phyloP scores from a whole-genome alignment of 306 rosid species.

The Acmispon strigosus region DNA sequence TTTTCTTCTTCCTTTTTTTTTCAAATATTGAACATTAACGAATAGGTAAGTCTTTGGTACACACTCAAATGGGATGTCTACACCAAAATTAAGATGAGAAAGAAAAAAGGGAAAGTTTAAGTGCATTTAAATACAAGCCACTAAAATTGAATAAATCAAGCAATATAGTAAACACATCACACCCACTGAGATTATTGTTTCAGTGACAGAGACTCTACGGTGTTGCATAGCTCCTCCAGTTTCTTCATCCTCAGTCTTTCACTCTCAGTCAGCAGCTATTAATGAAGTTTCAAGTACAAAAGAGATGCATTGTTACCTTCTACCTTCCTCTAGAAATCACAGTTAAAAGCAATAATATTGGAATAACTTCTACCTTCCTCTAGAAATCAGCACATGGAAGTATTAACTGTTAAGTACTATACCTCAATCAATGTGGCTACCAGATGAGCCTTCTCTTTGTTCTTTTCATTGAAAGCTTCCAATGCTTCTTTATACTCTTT shows the following conservation, averaged over 20 bases:
- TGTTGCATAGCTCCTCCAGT: slow-evolving; percentile 77
- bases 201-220: slow-evolving; percentile 31
- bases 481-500: slow-evolving; percentile 74
- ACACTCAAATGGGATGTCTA: too few species aligned
- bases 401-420: slow-evolving; percentile 4
- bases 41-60: too few species aligned
- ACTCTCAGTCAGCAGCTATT: slow-evolving; percentile 69
- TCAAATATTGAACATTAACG: neutral
- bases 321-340: neutral
- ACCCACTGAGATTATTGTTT: slow-evolving; percentile 11
- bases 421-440: slow-evolving; percentile 72
- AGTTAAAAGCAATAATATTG: neutral
- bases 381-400: neutral
- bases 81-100: too few species aligned
- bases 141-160: slow-evolving; percentile 2
- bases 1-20: neutral
- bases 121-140: slow-evolving; percentile 16
- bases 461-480: slow-evolving; percentile 67
- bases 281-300: slow-evolving; percentile 10
- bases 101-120: too few species aligned
- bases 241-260: slow-evolving; percentile 73
- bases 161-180: slow-evolving; percentile 4
- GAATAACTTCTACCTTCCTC: neutral
- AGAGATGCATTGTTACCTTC: neutral
- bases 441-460: slow-evolving; percentile 71